Evolutionary conservation across 805 yeast genomes (phyloP).

Genomic region (Pichia thaimueangensis): DNA sequence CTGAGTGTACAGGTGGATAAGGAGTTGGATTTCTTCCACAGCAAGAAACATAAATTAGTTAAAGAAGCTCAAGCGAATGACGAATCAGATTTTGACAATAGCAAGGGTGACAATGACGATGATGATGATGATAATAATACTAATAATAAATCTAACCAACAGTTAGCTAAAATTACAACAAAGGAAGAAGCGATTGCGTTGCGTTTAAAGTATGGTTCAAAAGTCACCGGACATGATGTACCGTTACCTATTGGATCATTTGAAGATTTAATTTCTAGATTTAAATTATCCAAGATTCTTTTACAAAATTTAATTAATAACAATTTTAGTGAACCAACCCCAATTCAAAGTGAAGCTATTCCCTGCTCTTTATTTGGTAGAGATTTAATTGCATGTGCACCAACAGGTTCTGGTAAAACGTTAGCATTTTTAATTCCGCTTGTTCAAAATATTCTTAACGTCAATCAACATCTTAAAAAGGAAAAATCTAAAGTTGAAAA

Average conservation of each 20-base stretch:
- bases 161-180: slow-evolving; percentile 35
- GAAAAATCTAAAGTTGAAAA: slow-evolving; percentile 19
- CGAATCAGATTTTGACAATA: slow-evolving; percentile 22
- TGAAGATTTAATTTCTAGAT: slow-evolving; percentile 68
- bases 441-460: slow-evolving; percentile 41
- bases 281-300: slow-evolving; percentile 52
- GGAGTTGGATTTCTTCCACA: slow-evolving; percentile 80
- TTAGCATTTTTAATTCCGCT: slow-evolving; percentile 83
- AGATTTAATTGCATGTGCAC: slow-evolving; percentile 90
- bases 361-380: slow-evolving; percentile 65
- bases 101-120: slow-evolving; percentile 24
- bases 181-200: slow-evolving; percentile 54
- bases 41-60: slow-evolving; percentile 34
- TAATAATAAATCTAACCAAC: slow-evolving; percentile 8
- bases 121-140: slow-evolving; percentile 24
- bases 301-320: slow-evolving; percentile 58
- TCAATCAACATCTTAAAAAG: slow-evolving; percentile 39
- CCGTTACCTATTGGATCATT: slow-evolving; percentile 92
- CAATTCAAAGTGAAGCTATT: slow-evolving; percentile 87
- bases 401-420: slow-evolving; percentile 98
- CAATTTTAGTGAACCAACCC: slow-evolving; percentile 80
- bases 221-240: slow-evolving; percentile 75
- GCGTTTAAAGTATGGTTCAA: slow-evolving; percentile 57
- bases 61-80: slow-evolving; percentile 23
- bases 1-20: slow-evolving; percentile 36